A percentile compares a stretch with the other conserved stretches of the same genome.
phyloP scores from a whole-genome alignment of 2,329 filamentous ascomycete species.

The Diaporthe batatas region DNA sequence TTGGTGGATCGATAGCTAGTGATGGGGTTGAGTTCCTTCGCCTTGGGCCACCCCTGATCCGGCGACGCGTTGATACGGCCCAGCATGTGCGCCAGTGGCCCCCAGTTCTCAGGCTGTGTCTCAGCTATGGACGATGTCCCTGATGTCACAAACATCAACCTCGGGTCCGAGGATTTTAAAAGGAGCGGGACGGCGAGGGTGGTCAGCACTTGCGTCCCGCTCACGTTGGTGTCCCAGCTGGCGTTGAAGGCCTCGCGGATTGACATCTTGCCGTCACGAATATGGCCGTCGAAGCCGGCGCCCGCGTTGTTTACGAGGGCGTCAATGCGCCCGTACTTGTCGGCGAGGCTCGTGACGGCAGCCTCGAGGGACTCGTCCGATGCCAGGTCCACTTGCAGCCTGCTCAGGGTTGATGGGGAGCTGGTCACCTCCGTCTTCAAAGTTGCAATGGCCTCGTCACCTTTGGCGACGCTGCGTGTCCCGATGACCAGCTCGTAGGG shows the following conservation, averaged over 20 bases:
- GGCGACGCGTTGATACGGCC: slow-evolving; percentile 38
- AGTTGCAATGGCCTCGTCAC: slow-evolving; percentile 58
- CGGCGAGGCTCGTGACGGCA: slow-evolving; percentile 58
- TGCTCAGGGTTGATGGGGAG: slow-evolving; percentile 57
- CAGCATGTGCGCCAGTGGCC: slow-evolving; percentile 44
- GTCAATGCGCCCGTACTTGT: slow-evolving; percentile 61
- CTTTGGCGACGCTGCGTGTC: slow-evolving; percentile 64
- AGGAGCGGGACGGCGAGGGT: slow-evolving; percentile 59
- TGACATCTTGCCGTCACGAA: slow-evolving; percentile 46
- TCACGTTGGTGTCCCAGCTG: slow-evolving; percentile 64
- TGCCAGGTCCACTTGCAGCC: slow-evolving; percentile 66
- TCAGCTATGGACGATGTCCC: slow-evolving; percentile 56
- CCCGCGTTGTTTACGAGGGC: slow-evolving; percentile 69
- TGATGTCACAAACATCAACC: slow-evolving; percentile 64
- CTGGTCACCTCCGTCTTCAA: slow-evolving; percentile 57
- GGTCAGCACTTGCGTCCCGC: slow-evolving; percentile 60
- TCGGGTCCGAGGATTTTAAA: slow-evolving; percentile 57
- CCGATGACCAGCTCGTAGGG: slow-evolving; percentile 70
- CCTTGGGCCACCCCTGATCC: slow-evolving; percentile 62
- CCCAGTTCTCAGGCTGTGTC: slow-evolving; percentile 48
- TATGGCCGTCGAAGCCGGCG: slow-evolving; percentile 57
- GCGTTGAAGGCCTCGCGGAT: slow-evolving; percentile 60
- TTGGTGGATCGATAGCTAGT: slow-evolving; percentile 57
- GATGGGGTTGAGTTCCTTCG: slow-evolving; percentile 44
- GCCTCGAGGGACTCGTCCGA: slow-evolving; percentile 65